phyloP scores from a whole-genome alignment of 2,329 filamentous ascomycete species.

The Beauveria australis region DNA sequence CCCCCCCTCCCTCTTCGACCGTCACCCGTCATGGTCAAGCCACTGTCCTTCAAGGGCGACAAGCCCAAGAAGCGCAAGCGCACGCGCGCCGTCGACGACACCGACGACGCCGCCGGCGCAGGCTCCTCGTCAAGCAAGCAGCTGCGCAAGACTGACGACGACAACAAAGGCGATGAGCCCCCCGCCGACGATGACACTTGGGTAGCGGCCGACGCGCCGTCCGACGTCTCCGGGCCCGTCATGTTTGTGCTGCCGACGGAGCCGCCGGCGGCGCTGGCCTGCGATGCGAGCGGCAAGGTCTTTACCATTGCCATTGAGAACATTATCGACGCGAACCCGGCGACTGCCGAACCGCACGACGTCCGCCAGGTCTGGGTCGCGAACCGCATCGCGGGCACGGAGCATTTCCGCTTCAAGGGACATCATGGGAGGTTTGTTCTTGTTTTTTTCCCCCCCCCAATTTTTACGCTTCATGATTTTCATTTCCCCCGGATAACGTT shows the following conservation, averaged over 20 bases:
- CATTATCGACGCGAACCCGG: constrained; percentile 71
- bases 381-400: constrained; percentile 72
- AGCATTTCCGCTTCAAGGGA: constrained; percentile 77
- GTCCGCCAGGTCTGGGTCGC: constrained; percentile 94
- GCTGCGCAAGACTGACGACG: constrained; percentile 16
- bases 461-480: too few species aligned
- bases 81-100: constrained; percentile 45
- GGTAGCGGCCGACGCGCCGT: constrained; percentile 71
- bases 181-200: constrained; percentile 68
- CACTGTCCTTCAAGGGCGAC: constrained; percentile 93
- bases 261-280: constrained; percentile 66
- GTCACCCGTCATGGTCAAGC: constrained; percentile 63
- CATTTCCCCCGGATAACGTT: too few species aligned
- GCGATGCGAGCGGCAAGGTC: constrained; percentile 78
- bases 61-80: constrained; percentile 92
- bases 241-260: constrained; percentile 74
- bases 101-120: constrained; percentile 33
- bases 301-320: constrained; percentile 80
- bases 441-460: too few species aligned
- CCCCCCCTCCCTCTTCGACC: too few species aligned
- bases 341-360: constrained; percentile 90
- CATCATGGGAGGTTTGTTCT: constrained; percentile 66
- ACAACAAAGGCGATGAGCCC: constrained; percentile 19
- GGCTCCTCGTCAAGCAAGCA: constrained; percentile 23
- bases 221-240: constrained; percentile 73